Evolutionary conservation across 805 yeast species (phyloP).

Genomic region (Candida montana): DNA sequence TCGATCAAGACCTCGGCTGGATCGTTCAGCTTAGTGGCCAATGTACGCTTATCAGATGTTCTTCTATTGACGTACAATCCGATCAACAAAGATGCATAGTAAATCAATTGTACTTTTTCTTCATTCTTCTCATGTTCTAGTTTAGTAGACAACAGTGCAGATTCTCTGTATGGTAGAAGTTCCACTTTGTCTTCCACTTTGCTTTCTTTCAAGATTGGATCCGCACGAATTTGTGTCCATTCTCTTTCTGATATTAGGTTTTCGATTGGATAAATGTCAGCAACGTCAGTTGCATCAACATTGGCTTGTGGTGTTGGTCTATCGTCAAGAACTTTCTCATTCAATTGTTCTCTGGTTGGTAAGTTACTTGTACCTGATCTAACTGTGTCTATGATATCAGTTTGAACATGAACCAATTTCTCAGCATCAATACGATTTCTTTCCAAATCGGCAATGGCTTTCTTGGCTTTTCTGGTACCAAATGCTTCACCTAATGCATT

Average conservation of each 20-base stretch:
- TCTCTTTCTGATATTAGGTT: conserved; percentile 67
- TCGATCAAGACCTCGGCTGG: conserved; percentile 74
- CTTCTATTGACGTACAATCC: conserved; percentile 78
- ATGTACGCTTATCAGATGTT: conserved; percentile 48
- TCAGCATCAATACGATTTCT: conserved; percentile 85
- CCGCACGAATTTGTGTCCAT: conserved; percentile 58
- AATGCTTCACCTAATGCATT: conserved; percentile 90
- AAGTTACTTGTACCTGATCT: conserved; percentile 61
- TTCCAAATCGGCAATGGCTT: conserved; percentile 75
- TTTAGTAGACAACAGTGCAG: conserved; percentile 46
- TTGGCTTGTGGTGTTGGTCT: conserved; percentile 82
- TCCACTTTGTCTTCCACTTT: conserved; percentile 46
- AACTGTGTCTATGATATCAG: conserved; percentile 79
- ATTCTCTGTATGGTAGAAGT: conserved; percentile 56
- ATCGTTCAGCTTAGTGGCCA: conserved; percentile 55
- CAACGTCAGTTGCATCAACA: conserved; percentile 74
- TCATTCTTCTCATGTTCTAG: conserved; percentile 40
- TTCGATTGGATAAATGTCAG: conserved; percentile 72
- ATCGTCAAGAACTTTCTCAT: conserved; percentile 50
- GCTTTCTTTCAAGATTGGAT: conserved; percentile 51
- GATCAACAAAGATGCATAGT: conserved; percentile 71
- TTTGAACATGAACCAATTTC: conserved; percentile 64
- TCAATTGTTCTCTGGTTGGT: conserved; percentile 66
- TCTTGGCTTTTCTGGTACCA: conserved; percentile 95
- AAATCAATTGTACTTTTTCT: conserved; percentile 62